Base-by-base conservation (phyloP, 345 rosid species). In the Garcia nutans region DNA sequence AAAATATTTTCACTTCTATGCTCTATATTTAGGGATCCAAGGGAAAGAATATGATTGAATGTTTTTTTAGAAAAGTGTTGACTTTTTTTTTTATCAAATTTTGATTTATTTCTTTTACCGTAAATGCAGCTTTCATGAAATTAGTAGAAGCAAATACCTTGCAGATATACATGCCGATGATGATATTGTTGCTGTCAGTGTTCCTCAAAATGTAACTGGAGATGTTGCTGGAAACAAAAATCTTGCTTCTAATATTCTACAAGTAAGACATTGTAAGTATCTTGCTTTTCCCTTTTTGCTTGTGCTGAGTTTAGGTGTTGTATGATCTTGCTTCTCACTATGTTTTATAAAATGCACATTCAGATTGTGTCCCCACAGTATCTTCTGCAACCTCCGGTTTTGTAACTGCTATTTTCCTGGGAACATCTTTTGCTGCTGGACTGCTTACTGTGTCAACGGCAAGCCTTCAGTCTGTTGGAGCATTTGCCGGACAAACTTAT, bases 151-250 rank as follows among this genome's bases (percentile, higher is more conserved):
- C 84, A 82, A 77, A 75, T 93, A 88, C 82, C 73, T 82, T 65
- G 82, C 84, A 59, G 91, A 91, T 84, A 84, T 95, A 79, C 76
- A 84, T 79, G 93, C 90, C 71, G 85, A 84, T 79, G 84, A 74
- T 19, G 83, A 78, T 54, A 37, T 75, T 49, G 68, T 91, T 37
- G 83, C 88, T 28, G 77, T 95, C 62, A 90, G 69, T 80, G 72
- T 93, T 84, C 97, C 94, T 37, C 93, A 87, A 83, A 93, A 95
- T 76, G 88, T 86, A 58, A 93, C 93, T 56, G 89, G 82, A 56
- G 97, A 95, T 88, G 89, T 95, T 33, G 91, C 97, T 12, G 99
- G 97, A 77, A 95, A 95, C 84, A 87, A 79, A 70, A 95, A 93
- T 76, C 77, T 86, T 16, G 85, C 94, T 54, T 95, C 97, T 26